Base-by-base conservation (phyloP, 2,329 filamentous ascomycete genomes). In the Pestalotiopsis sp. region DNA sequence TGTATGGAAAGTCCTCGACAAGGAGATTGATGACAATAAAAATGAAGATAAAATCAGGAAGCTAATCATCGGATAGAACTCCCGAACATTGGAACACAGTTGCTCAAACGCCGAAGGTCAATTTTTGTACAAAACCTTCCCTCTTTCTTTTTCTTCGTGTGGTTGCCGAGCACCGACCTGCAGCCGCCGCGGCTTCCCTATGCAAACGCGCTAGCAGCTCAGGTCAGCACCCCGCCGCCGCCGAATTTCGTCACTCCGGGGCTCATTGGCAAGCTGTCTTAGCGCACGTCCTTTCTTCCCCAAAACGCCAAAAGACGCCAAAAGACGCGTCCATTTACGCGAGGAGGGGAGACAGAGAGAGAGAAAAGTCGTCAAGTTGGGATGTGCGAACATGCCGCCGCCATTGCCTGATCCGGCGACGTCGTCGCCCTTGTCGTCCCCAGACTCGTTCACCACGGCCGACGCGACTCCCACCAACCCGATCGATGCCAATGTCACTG, bases 361-460 rank as follows among this genome's bases (percentile, higher is more conserved):
- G 7, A 23, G 9, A n/a, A n/a, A 17, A 4, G 45, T 52, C 61
- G 39, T 14, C 31, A 23, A 64, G 61, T 64, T 23, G 38, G 23
- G 38, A 64, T 64, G 61, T 64, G 63, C 36, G 39, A 58, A 20
- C 3, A 76, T 76, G 74, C 68, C 70, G 39, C 69, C 69, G 17
- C 61, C 45, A 17, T 58, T 66, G 64, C 66, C 38, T 4, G 39
- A 27, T 23, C n/a, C 31, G 17, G 58, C 56, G 5, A 31, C 38
- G 17, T 74, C 74, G 3, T 72, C 73, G 23, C 69, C 72, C 52
- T 52, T 74, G 23, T 76, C 75, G 31, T 74, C 75, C 7, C 68
- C 70, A 0, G 69, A 69, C 61, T 76, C 75, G 11, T 75, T 71
- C 67, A 70, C 70, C 17, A 75, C 75, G 1, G 75, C 75, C 4